Evolutionary conservation across 306 rosid genomes (phyloP).

Genomic region (Ammopiptanthus mongolicus): DNA sequence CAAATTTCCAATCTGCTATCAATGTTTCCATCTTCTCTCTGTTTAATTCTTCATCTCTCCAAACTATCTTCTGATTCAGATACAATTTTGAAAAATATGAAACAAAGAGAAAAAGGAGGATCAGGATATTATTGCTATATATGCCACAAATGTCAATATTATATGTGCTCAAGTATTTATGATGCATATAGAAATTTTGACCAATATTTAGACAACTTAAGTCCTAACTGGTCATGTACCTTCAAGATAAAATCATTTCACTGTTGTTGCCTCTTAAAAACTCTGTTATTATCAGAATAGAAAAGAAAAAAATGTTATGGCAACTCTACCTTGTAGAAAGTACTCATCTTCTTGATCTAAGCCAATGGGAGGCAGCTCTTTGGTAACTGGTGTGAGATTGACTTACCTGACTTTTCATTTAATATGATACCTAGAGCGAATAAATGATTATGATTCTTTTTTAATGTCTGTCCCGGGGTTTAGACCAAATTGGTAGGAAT

Average conservation of each 20-base stretch:
- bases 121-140: background rate
- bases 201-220: background rate
- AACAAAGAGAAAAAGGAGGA: background rate
- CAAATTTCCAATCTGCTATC: background rate
- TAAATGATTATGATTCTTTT: background rate
- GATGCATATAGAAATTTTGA: background rate
- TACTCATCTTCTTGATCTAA: background rate
- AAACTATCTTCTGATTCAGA: background rate
- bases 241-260: background rate
- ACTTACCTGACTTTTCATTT: background rate
- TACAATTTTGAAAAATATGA: background rate
- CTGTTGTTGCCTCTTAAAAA: background rate
- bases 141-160: background rate
- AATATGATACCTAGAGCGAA: background rate
- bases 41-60: background rate
- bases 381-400: background rate
- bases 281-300: background rate
- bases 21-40: background rate
- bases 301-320: background rate
- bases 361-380: background rate
- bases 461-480: background rate
- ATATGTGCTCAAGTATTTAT: background rate
- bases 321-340: background rate
- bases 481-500: background rate
- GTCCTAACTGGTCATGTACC: background rate